These are phyloP conservation scores for Solanum virginianum DNA, from an alignment of 257 asterid species.

Conservation along the genomic window DNA sequence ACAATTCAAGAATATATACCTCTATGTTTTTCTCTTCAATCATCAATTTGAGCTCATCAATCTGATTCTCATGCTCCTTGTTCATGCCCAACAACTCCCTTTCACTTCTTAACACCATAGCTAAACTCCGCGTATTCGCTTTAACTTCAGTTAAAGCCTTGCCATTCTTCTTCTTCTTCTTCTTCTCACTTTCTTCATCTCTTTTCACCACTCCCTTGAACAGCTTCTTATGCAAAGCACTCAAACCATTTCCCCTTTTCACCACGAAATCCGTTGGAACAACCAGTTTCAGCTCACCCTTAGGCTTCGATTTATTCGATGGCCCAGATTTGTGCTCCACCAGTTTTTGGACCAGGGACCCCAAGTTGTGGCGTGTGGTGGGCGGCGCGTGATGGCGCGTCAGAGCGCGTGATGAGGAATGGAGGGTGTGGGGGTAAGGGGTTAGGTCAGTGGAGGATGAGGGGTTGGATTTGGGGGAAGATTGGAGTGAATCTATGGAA, in stretches of 20 bases:
- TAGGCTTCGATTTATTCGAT: constrained; percentile 13
- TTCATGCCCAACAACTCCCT: constrained; percentile 68
- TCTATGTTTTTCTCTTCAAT: constrained; percentile 4
- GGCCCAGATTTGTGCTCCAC: constrained; percentile 36
- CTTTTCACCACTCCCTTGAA: constrained; percentile 51
- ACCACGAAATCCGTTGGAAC: constrained; percentile 43
- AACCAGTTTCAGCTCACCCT: constrained; percentile 7
- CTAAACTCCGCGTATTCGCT: constrained; percentile 73
- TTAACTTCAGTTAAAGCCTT: constrained; percentile 67
- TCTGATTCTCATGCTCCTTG: constrained; percentile 54
- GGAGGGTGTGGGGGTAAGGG: neutral
- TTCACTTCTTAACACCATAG: constrained; percentile 90
- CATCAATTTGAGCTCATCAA: constrained; percentile 47
- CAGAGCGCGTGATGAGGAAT: constrained; percentile 28
- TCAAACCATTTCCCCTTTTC: constrained; percentile 37
- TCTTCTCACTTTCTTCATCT: constrained; percentile 42
- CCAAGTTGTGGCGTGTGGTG: constrained; percentile 13
- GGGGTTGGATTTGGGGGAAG: constrained; percentile 60
- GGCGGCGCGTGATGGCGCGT: constrained; percentile 19
- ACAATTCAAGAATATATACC: neutral
- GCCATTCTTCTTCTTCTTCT: constrained; percentile 54
- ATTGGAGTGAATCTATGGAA: constrained; percentile 9
- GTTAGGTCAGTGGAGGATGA: constrained; percentile 50
- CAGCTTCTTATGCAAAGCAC: constrained; percentile 71
- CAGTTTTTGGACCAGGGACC: constrained; percentile 59